Conservation (phyloP, 140 eudicot genomes). For the Bidens hawaiensis region DNA sequence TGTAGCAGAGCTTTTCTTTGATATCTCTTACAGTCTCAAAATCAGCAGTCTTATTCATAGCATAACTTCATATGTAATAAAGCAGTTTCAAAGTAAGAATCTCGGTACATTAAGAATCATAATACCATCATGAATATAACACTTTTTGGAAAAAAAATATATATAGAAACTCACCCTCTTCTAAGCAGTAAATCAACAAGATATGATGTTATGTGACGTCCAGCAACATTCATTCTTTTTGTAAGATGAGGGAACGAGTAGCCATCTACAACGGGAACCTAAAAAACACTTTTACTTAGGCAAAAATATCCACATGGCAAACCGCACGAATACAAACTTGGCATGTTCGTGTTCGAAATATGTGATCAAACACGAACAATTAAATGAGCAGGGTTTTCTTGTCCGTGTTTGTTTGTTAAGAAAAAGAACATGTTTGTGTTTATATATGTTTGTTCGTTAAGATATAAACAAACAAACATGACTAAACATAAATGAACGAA, state of each 20-base stretch:
- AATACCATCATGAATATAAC: not conserved
- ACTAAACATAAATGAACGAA: too few relatives aligned
- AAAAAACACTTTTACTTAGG: slow-evolving; percentile 16
- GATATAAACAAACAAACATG: too few relatives aligned
- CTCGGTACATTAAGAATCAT: not conserved
- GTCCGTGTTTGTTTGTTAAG: too few relatives aligned
- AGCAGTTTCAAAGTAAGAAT: not conserved
- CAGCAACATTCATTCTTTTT: slow-evolving; percentile 96
- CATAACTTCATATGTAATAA: slow-evolving; percentile 60
- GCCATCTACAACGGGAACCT: slow-evolving; percentile 99
- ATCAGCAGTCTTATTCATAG: slow-evolving; percentile 89
- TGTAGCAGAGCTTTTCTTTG: slow-evolving; percentile 95
- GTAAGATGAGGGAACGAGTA: slow-evolving; percentile 99
- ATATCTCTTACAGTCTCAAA: slow-evolving; percentile 96
- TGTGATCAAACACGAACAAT: too few relatives aligned
- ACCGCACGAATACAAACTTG: too few relatives aligned
- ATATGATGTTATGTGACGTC: slow-evolving; percentile 94
- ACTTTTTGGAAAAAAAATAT: slow-evolving; percentile 4
- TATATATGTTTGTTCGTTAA: too few relatives aligned
- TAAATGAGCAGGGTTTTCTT: too few relatives aligned
- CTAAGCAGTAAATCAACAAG: slow-evolving; percentile 91
- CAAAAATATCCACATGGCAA: slow-evolving; percentile 3
- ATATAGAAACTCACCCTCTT: slow-evolving; percentile 71
- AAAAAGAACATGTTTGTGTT: too few relatives aligned
- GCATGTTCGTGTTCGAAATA: too few relatives aligned